Evolutionary conservation across 2,329 filamentous ascomycete species (phyloP).

Genomic region (Aspergillus novofumigatus): DNA sequence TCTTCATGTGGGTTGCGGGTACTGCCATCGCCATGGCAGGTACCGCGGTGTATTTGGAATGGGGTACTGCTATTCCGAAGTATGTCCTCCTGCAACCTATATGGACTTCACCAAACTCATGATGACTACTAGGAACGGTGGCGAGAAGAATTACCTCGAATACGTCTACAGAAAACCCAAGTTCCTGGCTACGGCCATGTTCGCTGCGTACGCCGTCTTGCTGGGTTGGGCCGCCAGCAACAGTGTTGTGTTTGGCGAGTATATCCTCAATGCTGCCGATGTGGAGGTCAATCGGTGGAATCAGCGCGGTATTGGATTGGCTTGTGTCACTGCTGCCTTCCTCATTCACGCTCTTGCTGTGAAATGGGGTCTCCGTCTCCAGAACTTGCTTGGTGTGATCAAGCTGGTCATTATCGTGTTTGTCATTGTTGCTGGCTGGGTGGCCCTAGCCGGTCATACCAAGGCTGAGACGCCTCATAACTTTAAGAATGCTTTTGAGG

Average conservation of each 20-base stretch:
- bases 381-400: conserved; percentile 47
- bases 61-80: conserved; percentile 47
- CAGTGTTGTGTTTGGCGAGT: conserved; percentile 51
- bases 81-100: conserved; percentile 14
- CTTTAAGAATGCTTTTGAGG: conserved; percentile 37
- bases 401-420: conserved; percentile 50
- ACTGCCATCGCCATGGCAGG: conserved; percentile 46
- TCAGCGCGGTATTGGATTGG: conserved; percentile 46
- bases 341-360: conserved; percentile 46
- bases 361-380: conserved; percentile 46
- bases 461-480: conserved; percentile 35
- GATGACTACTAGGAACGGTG: conserved; percentile 42
- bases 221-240: conserved; percentile 52
- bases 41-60: conserved; percentile 46
- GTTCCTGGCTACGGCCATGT: conserved; percentile 52
- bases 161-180: conserved; percentile 49
- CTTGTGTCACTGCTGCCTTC: conserved; percentile 46
- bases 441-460: conserved; percentile 37
- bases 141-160: conserved; percentile 54
- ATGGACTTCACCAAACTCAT: background rate
- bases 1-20: conserved; percentile 49
- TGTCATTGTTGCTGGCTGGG: conserved; percentile 42
- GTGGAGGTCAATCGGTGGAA: conserved; percentile 45
- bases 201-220: conserved; percentile 49
- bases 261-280: conserved; percentile 47